Base-by-base conservation (phyloP, 148 eudicot genomes). In the Vaccinium macrocarpon region DNA sequence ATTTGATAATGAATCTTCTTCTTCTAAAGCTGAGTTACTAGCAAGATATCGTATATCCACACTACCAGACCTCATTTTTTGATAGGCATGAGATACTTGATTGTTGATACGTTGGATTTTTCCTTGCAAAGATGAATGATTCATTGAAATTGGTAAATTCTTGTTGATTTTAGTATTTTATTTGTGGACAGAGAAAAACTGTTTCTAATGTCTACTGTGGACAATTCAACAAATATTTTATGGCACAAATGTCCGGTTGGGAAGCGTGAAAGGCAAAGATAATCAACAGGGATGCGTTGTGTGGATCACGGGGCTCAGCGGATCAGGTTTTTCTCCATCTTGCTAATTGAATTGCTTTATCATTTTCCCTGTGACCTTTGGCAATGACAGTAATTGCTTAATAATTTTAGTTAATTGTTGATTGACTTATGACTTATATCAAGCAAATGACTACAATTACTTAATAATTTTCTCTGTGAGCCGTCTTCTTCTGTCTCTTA, bases 301-400 rank as follows among this genome's bases (percentile, higher is more conserved):
- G 35, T 94, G 98, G 98, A 91, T 96, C 76, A 96, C 98, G 7
- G 98, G 98, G 80, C 97, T 96, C 48, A 96, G 98, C 88, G 98
- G 98, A 83, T 96, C 98, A 89, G 98, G 98, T 96, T 48, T 82
- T 35, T 72, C n/a, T 72, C 35, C 4, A 71, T 74, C 21, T 77
- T 76, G 61, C 66, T 79, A 6, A 4, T 52, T 23, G 9, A 10
- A 25, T 66, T 27, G 46, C 6, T 18, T 66, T 19, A 27, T 46
- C 0, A 21, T 29, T 29, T 29, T 29, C 32, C 32, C 32, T 29
- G 32, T 1, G 32, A 29, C 32, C 35, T 32, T 32, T 32, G 1
- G 35, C 35, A 32, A 32, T 32, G 35, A 32, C 35, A 32, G 35
- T 3, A 32, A 32, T 32, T 32, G 35, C 35, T 32, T 32, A 32